These are phyloP conservation scores for Tricharina praecox DNA, from an alignment of 495 filamentous ascomycete species.

Conservation along the genomic window DNA sequence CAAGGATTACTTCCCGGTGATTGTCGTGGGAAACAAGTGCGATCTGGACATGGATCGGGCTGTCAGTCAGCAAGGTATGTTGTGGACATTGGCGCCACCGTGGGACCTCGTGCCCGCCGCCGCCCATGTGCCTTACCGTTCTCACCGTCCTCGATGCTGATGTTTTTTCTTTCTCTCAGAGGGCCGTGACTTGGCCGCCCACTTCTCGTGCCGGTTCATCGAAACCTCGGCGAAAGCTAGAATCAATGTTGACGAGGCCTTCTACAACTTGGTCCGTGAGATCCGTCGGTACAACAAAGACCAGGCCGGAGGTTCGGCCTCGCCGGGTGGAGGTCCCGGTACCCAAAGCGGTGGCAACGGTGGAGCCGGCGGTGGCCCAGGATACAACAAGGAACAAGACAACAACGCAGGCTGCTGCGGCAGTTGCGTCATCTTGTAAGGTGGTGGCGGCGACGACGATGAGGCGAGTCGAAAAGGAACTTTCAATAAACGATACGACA, in stretches of 20 bases:
- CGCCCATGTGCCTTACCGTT: no score
- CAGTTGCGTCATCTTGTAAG: constrained; percentile 82
- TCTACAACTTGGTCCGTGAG: constrained; percentile 93
- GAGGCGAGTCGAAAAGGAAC: background rate
- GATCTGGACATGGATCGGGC: constrained; percentile 85
- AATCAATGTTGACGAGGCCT: constrained; percentile 94
- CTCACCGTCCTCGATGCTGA: background rate
- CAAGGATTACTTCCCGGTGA: constrained; percentile 98
- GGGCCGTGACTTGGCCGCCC: constrained; percentile 67
- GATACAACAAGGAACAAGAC: constrained; percentile 58
- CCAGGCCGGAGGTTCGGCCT: constrained; percentile 68
- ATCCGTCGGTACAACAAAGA: constrained; percentile 97
- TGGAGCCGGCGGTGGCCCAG: constrained; percentile 31
- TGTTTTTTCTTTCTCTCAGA: constrained; percentile 38
- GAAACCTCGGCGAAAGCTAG: constrained; percentile 97
- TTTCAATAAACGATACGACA: background rate
- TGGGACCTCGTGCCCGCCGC: no score
- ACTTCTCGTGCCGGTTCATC: constrained; percentile 93
- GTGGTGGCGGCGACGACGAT: background rate
- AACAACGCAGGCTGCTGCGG: constrained; percentile 64
- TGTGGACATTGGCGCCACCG: no score
- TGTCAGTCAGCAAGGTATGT: constrained; percentile 76
- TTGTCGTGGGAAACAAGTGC: constrained; percentile 98
- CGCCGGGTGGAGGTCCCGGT: constrained; percentile 42
- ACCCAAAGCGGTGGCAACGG: constrained; percentile 29